Evolutionary conservation across 1,139 yeast species (phyloP), one percentile per base, ranked within the genome.

Genomic region (Saccharomyces hybrid): DNA sequence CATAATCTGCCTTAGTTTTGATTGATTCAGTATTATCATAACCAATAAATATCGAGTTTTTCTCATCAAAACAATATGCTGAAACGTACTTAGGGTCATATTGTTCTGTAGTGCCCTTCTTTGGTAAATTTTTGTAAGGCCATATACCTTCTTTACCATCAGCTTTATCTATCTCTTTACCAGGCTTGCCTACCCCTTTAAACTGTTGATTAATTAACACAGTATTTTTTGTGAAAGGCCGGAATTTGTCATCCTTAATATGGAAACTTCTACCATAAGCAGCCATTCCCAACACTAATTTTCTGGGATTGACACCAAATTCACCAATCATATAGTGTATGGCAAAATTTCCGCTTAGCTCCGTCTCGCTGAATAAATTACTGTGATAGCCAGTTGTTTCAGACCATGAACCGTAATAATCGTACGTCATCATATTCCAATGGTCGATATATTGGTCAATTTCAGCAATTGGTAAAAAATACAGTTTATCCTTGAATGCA

Each of bases 391-490:
- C 85, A 0, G 86, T 78, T 6, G 56, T 63, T 0, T 69, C 61
- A 1, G 91, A 82, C 97, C 97, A 90, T 1, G 79, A 75, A 0
- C 97, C 98, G 3, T 83, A 75, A 63, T 82, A 87, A 68, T 93
- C 98, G 68, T 93, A 93, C 47, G 95, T 82, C 98, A 93, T 91
- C 58, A 93, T 70, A 67, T 91, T 91, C 87, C 93, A 90, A 60
- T 81, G 81, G 30, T 82, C 73, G 41, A 93, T 66, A 61, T 78
- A 77, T 34, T 68, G 69, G 61, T 86, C 85, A 79, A 91, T 78
- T 13, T 75, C 78, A 0, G 58, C 51, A 1, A 88, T 63, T 9
- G 78, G 70, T 52, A 84, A 73, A 4, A 70, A 61, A 2, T 62
- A 56, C 28, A 83, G 65, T 55, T 79, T 76, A 2, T 77, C 79